Evolutionary conservation across 164 flowering plant species (phyloP), one percentile per base, ranked within the genome.

Genomic region (Macadamia tetraphylla): DNA sequence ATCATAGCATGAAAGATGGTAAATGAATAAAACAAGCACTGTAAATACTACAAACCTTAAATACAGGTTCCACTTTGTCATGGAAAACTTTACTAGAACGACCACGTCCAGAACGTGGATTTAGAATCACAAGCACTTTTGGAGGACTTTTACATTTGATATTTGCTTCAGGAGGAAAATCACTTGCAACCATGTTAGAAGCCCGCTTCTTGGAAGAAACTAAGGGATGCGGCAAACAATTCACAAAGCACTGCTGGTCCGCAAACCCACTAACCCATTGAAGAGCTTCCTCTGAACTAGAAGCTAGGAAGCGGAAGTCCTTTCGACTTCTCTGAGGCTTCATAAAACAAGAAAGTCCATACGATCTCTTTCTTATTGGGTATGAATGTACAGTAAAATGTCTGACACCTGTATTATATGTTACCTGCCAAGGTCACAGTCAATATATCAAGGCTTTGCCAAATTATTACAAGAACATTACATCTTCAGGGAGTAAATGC

Each of bases 51-150:
- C 78, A 63, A 76, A 94, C 98, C 93, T 94, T 87, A 77, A 94
- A 94, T 78, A 94, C 87, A 42, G 98, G 97, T 76, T 94, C 98
- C 58, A 86, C 98, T 78, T 81, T 73, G 29, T 77, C 80, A 76
- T 90, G 87, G 74, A 90, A 94, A 72, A 94, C 97, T 85, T 92
- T 94, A 74, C 83, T 90, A 17, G 98, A 94, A 12, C 98, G 97
- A 73, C 98, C 98, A 52, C 86, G 91, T 31, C 98, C 98, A 65
- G 98, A 91, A 44, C 95, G 87, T 66, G 98, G 98, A 76, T 94
- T 94, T 73, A 94, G 79, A 70, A 94, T 94, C 31, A 94, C 97
- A 69, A 94, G 92, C 84, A 94, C 73, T 73, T 71, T 90, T 17
- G 96, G 96, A 14, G 97, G 90, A 67, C 70, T 90, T 78, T 92